phyloP scores from a whole-genome alignment of 176 grass and related monocot species.

The Chrysopogon serrulatus region DNA sequence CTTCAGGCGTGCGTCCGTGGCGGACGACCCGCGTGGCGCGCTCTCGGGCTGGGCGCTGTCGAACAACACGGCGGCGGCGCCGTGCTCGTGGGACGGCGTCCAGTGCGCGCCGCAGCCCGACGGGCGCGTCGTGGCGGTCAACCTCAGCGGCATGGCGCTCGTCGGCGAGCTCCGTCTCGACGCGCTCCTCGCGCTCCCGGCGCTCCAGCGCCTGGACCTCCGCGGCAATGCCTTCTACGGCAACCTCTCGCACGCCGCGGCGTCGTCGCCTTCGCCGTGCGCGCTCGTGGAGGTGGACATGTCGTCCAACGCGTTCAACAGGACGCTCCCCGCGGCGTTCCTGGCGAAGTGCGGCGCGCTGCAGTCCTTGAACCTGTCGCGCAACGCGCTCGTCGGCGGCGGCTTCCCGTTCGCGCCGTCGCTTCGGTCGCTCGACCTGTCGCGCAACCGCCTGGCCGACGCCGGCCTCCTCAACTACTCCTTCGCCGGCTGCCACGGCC shows the following conservation, averaged over 20 bases:
- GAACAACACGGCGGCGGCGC: slow-evolving; percentile 22
- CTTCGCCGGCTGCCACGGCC: slow-evolving; percentile 50
- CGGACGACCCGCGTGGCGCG: slow-evolving; percentile 35
- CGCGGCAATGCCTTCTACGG: slow-evolving; percentile 83
- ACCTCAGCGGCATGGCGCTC: slow-evolving; percentile 75
- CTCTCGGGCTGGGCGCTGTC: slow-evolving; percentile 43
- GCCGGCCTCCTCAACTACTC: slow-evolving; percentile 66
- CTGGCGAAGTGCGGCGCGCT: slow-evolving; percentile 48
- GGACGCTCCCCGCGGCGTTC: slow-evolving; percentile 53
- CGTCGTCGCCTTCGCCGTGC: slow-evolving; percentile 26
- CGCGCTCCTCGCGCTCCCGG: slow-evolving; percentile 49
- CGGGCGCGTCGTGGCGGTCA: slow-evolving; percentile 45
- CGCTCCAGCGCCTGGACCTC: slow-evolving; percentile 47
- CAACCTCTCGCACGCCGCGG: slow-evolving; percentile 62
- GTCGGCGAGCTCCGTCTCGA: slow-evolving; percentile 57
- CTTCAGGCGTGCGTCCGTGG: slow-evolving; percentile 58
- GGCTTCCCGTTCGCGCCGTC: slow-evolving; percentile 58
- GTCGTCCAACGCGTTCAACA: slow-evolving; percentile 78
- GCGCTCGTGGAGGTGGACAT: slow-evolving; percentile 57
- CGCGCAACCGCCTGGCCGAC: slow-evolving; percentile 59
- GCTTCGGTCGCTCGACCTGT: slow-evolving; percentile 65
- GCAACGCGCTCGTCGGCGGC: slow-evolving; percentile 53
- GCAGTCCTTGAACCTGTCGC: slow-evolving; percentile 60
- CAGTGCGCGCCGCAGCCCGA: slow-evolving; percentile 27
- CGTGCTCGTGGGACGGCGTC: slow-evolving; percentile 73